Percentiles rank a stretch among this genome's conserved stretches.
These are phyloP conservation scores for Funneliformis caledonium DNA, from an alignment of 371 early-diverging fungal species.

Conservation along the genomic window DNA sequence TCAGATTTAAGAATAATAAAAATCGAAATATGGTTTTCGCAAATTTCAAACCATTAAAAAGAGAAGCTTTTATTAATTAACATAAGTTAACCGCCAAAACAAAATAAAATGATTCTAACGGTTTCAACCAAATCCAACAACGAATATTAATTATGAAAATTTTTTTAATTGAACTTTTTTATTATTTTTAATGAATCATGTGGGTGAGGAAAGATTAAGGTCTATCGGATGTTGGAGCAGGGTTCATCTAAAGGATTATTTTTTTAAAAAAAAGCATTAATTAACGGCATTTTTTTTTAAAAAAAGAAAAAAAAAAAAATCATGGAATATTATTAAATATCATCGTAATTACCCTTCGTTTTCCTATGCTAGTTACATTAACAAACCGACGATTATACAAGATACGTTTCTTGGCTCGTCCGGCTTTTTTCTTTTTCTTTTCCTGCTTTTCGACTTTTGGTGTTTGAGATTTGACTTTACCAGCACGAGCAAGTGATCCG, in stretches of 20 bases:
- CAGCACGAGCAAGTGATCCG: constrained; percentile 99
- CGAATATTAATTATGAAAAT: too few relatives aligned
- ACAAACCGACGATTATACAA: constrained; percentile 98
- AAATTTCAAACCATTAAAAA: too few relatives aligned
- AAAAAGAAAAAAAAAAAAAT: background rate
- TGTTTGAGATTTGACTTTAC: constrained; percentile 99
- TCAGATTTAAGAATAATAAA: too few relatives aligned
- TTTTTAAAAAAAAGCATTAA: background rate
- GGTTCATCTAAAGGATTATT: constrained; percentile 61
- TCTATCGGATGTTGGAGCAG: constrained; percentile 55
- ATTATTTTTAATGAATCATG: too few relatives aligned
- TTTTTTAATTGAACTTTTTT: too few relatives aligned
- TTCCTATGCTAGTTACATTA: constrained; percentile 90
- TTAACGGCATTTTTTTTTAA: too few relatives aligned
- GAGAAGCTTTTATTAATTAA: too few relatives aligned
- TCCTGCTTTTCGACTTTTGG: constrained; percentile 99
- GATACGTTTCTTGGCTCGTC: constrained; percentile 98
- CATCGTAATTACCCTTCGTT: constrained; percentile 74
- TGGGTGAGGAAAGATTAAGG: too few relatives aligned
- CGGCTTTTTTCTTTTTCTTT: constrained; percentile 92
- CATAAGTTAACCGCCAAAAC: too few relatives aligned
- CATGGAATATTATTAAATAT: background rate
- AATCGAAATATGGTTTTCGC: too few relatives aligned
- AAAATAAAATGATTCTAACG: too few relatives aligned
- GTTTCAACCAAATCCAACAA: too few relatives aligned